Percentiles rank a stretch among this genome's conserved stretches.
Conservation (phyloP, 2,329 filamentous ascomycete species). For the Fusarium aywerte region DNA sequence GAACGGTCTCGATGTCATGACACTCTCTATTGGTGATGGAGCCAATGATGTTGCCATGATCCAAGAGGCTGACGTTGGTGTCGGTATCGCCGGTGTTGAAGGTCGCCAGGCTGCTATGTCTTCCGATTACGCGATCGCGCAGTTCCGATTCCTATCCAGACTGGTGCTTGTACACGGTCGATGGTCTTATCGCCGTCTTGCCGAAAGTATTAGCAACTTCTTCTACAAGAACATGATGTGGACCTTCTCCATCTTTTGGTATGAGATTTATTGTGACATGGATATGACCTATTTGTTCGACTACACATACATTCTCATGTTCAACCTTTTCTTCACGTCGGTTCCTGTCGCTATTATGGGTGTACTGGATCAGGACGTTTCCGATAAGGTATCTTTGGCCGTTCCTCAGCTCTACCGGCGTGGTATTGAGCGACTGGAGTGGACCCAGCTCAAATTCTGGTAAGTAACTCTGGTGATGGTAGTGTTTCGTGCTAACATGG, state of each 20-base stretch:
- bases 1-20: slow-evolving; percentile 94
- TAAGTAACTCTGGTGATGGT: slow-evolving; percentile 58
- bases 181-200: slow-evolving; percentile 95
- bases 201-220: slow-evolving; percentile 96
- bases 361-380: slow-evolving; percentile 96
- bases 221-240: slow-evolving; percentile 99
- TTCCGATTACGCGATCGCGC: slow-evolving; percentile 93
- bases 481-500: slow-evolving; percentile 15
- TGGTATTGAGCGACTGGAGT: slow-evolving; percentile 95
- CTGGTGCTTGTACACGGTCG: slow-evolving; percentile 90
- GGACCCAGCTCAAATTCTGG: slow-evolving; percentile 98
- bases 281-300: slow-evolving; percentile 98
- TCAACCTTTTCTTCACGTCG: slow-evolving; percentile 97
- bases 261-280: slow-evolving; percentile 93
- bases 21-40: slow-evolving; percentile 90
- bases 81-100: slow-evolving; percentile 93
- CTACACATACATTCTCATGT: slow-evolving; percentile 96
- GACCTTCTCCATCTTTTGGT: slow-evolving; percentile 98
- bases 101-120: slow-evolving; percentile 95
- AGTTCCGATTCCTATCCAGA: slow-evolving; percentile 88
- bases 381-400: slow-evolving; percentile 90
- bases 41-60: slow-evolving; percentile 99
- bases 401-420: slow-evolving; percentile 95
- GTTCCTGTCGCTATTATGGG: slow-evolving; percentile 95
- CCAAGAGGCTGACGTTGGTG: slow-evolving; percentile 95